Conservation (phyloP, 2,329 filamentous ascomycete genomes). For the Akanthomyces lecanii region DNA sequence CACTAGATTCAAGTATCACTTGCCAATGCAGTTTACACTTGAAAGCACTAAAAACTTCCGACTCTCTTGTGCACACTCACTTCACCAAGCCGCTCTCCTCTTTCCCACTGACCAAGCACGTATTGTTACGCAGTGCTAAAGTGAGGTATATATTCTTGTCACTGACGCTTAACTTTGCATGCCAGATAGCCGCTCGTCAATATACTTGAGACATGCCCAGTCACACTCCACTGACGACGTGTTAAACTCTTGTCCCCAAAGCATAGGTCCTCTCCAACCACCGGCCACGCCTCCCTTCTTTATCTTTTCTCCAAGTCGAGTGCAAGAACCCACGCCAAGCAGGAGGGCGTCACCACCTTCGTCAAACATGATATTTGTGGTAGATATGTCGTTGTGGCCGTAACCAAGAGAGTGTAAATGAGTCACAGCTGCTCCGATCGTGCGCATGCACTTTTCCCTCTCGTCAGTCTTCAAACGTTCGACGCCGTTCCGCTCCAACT, state of each 20-base stretch:
- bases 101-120: too few relatives aligned
- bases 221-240: not conserved
- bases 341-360: not conserved
- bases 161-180: too few relatives aligned
- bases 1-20: too few relatives aligned
- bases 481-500: not conserved
- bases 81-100: too few relatives aligned
- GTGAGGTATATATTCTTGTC: too few relatives aligned
- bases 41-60: too few relatives aligned
- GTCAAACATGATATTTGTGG: slow-evolving; percentile 5
- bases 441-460: not conserved
- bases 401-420: not conserved
- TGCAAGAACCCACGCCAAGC: not conserved
- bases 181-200: not conserved
- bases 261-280: not conserved
- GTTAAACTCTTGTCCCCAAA: not conserved
- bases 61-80: too few relatives aligned
- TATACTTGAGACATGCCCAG: not conserved
- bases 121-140: too few relatives aligned
- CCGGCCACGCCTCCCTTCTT: not conserved
- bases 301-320: not conserved
- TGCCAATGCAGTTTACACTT: too few relatives aligned
- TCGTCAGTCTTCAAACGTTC: not conserved
- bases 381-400: not conserved
- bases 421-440: not conserved